A percentile compares a stretch with the other conserved stretches of the same genome.
Conservation (phyloP, 495 filamentous ascomycete species). For the Penicillium longicatenatum region DNA sequence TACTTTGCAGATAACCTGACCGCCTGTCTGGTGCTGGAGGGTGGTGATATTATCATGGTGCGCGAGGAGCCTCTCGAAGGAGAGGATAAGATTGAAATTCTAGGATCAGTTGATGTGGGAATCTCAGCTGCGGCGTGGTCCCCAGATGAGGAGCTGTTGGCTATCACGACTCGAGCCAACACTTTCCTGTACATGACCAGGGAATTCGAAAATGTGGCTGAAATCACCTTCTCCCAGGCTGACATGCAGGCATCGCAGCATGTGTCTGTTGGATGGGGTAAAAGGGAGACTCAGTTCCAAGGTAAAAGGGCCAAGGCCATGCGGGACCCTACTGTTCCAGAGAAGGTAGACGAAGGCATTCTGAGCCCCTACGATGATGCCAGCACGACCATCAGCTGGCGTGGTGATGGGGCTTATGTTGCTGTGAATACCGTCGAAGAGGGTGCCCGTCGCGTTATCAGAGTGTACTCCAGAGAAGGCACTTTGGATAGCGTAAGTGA, state of each 20-base stretch:
- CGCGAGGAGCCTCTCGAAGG: conserved; percentile 69
- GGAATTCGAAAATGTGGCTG: conserved; percentile 79
- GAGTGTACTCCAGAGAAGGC: conserved; percentile 89
- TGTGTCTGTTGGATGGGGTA: conserved; percentile 98
- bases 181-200: conserved; percentile 92
- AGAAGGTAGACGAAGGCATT: conserved; percentile 83
- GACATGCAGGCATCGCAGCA: conserved; percentile 89
- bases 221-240: conserved; percentile 66
- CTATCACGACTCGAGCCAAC: conserved; percentile 73
- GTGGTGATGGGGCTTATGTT: conserved; percentile 90
- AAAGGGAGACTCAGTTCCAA: conserved; percentile 96
- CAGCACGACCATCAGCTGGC: conserved; percentile 78
- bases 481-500: conserved; percentile 89
- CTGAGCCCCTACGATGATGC: conserved; percentile 72
- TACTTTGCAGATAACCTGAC: conserved; percentile 79
- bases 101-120: conserved; percentile 89
- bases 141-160: conserved; percentile 88
- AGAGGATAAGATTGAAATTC: conserved; percentile 84
- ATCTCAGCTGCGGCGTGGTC: conserved; percentile 92
- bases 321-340: conserved; percentile 90
- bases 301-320: conserved; percentile 89
- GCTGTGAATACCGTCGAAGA: conserved; percentile 78
- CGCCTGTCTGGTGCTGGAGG: conserved; percentile 80
- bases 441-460: conserved; percentile 69
- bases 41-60: conserved; percentile 86